Conservation (phyloP, 2,329 filamentous ascomycete genomes). For the Colletotrichum tropicicola region DNA sequence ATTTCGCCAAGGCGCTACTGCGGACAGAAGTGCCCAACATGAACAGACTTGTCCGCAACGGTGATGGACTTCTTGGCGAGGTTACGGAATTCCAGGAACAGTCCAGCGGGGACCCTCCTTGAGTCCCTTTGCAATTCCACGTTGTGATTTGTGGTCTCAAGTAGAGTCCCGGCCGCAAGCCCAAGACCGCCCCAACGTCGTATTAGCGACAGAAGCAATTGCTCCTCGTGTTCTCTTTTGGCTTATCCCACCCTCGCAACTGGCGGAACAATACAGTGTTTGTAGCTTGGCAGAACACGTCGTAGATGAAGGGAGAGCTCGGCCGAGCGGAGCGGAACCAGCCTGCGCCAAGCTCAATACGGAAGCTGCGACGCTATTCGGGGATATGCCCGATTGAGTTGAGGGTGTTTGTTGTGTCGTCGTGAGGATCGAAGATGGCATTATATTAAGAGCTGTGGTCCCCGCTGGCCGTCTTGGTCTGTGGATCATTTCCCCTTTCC, state of each 20-base stretch:
- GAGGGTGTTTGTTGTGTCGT: background rate
- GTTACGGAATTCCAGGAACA: background rate
- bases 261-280: constrained; percentile 22
- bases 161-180: constrained; percentile 3
- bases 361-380: background rate
- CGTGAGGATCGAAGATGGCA: background rate
- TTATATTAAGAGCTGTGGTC: background rate
- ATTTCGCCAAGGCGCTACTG: constrained; percentile 20
- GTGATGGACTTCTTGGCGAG: background rate
- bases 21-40: constrained; percentile 6
- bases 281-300: constrained; percentile 9
- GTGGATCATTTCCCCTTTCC: background rate
- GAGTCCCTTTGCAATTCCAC: background rate
- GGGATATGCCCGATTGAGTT: background rate
- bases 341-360: background rate
- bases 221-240: background rate
- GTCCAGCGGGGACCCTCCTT: background rate
- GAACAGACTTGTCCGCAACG: constrained; percentile 12
- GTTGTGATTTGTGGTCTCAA: background rate
- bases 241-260: background rate
- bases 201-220: background rate
- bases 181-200: background rate
- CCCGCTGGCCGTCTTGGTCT: background rate
- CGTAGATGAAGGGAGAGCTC: constrained; percentile 2
- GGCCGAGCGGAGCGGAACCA: constrained; percentile 24